Base-by-base conservation (phyloP, 2,329 filamentous ascomycete genomes). In the Diaporthe velutina region DNA sequence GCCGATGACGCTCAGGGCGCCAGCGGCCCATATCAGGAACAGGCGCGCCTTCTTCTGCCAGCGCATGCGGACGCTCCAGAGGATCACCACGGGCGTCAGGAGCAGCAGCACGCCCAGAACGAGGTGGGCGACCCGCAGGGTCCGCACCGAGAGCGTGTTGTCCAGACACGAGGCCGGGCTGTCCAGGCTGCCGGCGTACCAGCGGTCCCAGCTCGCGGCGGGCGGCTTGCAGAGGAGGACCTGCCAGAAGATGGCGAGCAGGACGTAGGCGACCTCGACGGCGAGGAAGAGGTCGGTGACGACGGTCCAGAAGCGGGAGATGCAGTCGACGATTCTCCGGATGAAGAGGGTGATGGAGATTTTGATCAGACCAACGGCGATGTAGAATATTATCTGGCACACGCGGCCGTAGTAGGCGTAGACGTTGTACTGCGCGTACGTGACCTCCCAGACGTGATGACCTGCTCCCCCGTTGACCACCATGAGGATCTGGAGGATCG, bases 341-440 rank as follows among this genome's bases (percentile, higher is more conserved):
- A 83, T 82, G 76, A 84, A 84, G 35, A 82, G 77, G 12, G 79
- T 79, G n/a, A 84, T 83, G 5, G 81, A 83, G 28, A 83, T 79
- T 72, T 84, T 84, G 73, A 83, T 80, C 38, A 84, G 76, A n/a
- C 82, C 82, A 7, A 83, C 77, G 6, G 79, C 77, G 30, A 79
- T 70, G 66, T 78, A 83, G 74, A 82, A 82, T 15, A 82, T 67
- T 28, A 78, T 73, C 55, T 79, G 78, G 71, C 76, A 75, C 28
- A 79, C 74, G 9, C 75, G 73, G 13, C 77, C 77, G 40, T 78
- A 77, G 74, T 80, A 76, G 73, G 80, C 81, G 58, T 77, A 66
- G 42, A 55, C 30, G 38, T 79, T 77, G 66, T 81, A 80, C 54
- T 84, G 79, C 30, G 80, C 78, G 42, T 84, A 84, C 0, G 83